Base-by-base conservation (phyloP, 2,329 filamentous ascomycete genomes). In the Hymenoscyphus repandus region DNA sequence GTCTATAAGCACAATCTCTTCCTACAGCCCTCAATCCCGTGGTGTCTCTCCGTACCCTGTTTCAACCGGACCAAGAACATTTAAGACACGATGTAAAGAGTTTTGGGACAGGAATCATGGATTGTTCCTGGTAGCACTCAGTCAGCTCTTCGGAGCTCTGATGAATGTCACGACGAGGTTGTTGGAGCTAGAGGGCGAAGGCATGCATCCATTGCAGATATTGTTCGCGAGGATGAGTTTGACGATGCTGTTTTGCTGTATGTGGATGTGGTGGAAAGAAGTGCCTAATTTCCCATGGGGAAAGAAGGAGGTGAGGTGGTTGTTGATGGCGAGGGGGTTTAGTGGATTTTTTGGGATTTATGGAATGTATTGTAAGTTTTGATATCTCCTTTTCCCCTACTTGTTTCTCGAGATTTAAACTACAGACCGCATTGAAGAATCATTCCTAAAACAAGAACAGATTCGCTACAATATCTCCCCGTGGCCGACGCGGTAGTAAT, bases 401-500 rank as follows among this genome's bases (percentile, higher is more conserved):
- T 45, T 13, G 37, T 42, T 38, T 44, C 27, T 17, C n/a, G 5
- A 15, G 11, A 6, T 40, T 40, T 3, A 17, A 17, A 40, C 5
- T 15, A 39, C 7, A 17, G 15, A 39, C n/a, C 3, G 22, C 22
- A 27, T 27, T 27, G 4, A 40, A 40, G 12, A 20, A 40, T 5
- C 2, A 31, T 7, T 13, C 12, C n/a, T 20, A 22, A 42, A 6
- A 22, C 0, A 1, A 30, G 18, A 6, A 31, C 50, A 76, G 74
- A 83, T 61, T 85, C 81, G 6, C 70, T 88, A 51, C 78, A 88
- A 64, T 95, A 95, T 61, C 78, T 96, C 2, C 88, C 89, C 0
- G 76, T 96, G 2, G 86, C 89, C 13, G 90, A 96, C 66, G 90
- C 90, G 2, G 93, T 88, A 0, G 90, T 96, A 32, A 85, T 96